These are phyloP conservation scores for Trichoderma sp. DNA, from an alignment of 2,329 filamentous ascomycete species.

Conservation along the genomic window DNA sequence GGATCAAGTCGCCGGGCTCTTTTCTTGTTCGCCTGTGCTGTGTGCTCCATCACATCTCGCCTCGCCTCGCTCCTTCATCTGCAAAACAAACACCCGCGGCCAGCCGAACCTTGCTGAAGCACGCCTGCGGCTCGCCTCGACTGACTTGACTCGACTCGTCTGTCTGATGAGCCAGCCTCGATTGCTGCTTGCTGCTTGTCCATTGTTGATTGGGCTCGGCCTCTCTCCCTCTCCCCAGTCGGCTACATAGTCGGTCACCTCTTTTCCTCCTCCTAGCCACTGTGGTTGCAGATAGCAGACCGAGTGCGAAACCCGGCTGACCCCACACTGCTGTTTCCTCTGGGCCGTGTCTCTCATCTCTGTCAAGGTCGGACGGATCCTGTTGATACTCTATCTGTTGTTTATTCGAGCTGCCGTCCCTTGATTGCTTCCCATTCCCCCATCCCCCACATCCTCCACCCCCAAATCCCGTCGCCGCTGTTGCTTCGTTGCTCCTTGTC, in stretches of 20 bases:
- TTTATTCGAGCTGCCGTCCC: background rate
- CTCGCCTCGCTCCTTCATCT: conserved; percentile 2
- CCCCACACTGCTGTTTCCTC: conserved; percentile 12
- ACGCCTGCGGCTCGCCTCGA: background rate
- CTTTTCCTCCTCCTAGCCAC: background rate
- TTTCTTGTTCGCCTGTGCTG: background rate
- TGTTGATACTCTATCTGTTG: conserved; percentile 3
- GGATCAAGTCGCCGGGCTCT: background rate
- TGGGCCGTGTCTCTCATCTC: background rate
- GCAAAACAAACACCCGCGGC: conserved; percentile 5
- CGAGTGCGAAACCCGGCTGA: background rate
- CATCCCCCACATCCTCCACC: conserved; percentile 9
- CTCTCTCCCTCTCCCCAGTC: background rate
- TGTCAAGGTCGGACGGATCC: background rate
- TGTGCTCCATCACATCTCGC: conserved; percentile 8
- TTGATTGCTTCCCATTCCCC: conserved; percentile 1
- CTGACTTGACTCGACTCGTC: background rate
- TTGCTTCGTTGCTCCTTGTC: background rate
- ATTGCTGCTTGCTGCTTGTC: background rate
- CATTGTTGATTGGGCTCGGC: conserved; percentile 4
- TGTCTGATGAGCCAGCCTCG: background rate
- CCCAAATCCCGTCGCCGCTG: conserved; percentile 3
- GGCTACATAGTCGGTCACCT: background rate
- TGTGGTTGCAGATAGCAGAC: conserved; percentile 2
- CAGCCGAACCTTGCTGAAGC: conserved; percentile 4